Conservation (phyloP, 1,284 basidiomycete species). For the Microbotryum violaceum region DNA sequence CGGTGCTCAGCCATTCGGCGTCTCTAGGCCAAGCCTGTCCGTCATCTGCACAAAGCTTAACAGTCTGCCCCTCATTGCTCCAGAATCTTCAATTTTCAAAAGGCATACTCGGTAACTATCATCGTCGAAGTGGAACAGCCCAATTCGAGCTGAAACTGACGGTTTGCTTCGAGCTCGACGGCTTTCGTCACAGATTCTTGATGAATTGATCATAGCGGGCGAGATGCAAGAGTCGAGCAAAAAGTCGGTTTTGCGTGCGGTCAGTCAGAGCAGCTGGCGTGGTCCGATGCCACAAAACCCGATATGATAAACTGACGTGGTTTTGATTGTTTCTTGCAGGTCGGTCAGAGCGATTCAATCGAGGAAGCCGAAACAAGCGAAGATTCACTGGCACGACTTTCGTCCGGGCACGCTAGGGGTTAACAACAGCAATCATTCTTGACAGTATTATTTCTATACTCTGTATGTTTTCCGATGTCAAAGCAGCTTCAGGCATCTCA, state of each 20-base stretch:
- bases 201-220: slow-evolving; percentile 95
- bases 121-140: neutral
- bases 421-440: no score
- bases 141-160: slow-evolving; percentile 2
- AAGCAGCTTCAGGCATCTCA: no score
- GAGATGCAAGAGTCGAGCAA: slow-evolving; percentile 98
- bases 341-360: slow-evolving; percentile 49
- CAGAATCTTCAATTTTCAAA: slow-evolving; percentile 97
- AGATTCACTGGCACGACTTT: slow-evolving; percentile 14
- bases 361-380: slow-evolving; percentile 44
- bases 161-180: slow-evolving; percentile 17
- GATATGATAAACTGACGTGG: neutral
- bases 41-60: neutral
- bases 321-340: slow-evolving; percentile 37
- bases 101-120: slow-evolving; percentile 72
- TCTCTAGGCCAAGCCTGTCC: no score
- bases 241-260: slow-evolving; percentile 86
- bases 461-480: no score
- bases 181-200: slow-evolving; percentile 62
- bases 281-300: neutral
- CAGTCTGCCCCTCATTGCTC: neutral
- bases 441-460: neutral
- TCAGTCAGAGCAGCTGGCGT: slow-evolving; percentile 43
- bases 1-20: neutral
- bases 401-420: no score